Base-by-base conservation (phyloP, 768 basidiomycete genomes). In the Kwoniella bestiolae region DNA sequence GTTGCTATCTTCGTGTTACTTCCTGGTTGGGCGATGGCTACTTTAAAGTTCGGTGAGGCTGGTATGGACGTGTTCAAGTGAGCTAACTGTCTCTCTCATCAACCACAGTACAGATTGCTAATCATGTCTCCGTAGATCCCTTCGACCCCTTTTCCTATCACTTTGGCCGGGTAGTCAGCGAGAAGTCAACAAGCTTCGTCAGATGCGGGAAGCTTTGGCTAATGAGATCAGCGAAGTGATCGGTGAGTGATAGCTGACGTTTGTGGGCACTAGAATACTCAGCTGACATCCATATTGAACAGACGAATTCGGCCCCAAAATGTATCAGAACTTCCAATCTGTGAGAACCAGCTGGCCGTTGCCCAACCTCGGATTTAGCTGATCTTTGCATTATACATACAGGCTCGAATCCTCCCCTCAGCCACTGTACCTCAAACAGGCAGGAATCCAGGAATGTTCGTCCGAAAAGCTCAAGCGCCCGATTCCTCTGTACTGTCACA, bases 61-160 rank as follows among this genome's bases (percentile, higher is more conserved):
- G 95, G 94, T 25, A 89, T 96, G 87, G 95, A 98, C 74, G 93
- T 98, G 28, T 84, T 94, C 59, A 97, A 97, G 94, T 94, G 73
- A 71, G 90, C 82, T 3, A 25, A 23, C 16, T 12, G 21, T 23
- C 23, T 26, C 32, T n/a, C n/a, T n/a, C n/a, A n/a, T n/a, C n/a
- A n/a, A n/a, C n/a, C n/a, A n/a, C n/a, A n/a, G n/a, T 56, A 21
- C 18, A 28, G 62, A 32, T 67, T 35, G 53, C 60, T 72, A 11
- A 60, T 63, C 21, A 28, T 16, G 8, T 14, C 62, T n/a, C n/a
- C n/a, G n/a, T n/a, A 96, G 93, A 80, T 96, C 94, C 18, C 84
- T 98, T 32, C 87, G 91, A 34, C 95, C 95, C 9, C 85, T 98
- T 46, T 84, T 97, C 72, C 85, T 96, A 63, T 90, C 93, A 5